Evolutionary conservation across 257 asterid species (phyloP).

Genomic region (Petunia secreta): DNA sequence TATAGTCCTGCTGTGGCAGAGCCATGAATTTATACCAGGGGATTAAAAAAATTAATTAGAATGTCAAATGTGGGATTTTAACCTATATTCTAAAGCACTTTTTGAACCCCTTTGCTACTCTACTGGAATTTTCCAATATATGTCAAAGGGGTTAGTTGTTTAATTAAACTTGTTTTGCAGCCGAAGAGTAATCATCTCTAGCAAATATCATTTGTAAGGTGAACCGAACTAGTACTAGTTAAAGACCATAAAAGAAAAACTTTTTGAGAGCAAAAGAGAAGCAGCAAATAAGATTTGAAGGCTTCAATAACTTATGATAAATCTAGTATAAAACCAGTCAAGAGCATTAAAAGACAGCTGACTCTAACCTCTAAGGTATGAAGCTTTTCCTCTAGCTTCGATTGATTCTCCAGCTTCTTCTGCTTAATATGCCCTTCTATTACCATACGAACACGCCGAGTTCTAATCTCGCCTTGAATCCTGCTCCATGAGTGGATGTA

Average conservation of each 20-base stretch:
- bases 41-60: too few species aligned
- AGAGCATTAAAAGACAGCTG: not conserved
- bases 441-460: conserved; percentile 78
- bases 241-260: not conserved
- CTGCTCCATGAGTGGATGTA: conserved; percentile 79
- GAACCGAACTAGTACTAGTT: not conserved
- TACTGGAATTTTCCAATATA: too few species aligned
- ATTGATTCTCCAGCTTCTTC: conserved; percentile 75
- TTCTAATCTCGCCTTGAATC: conserved; percentile 70
- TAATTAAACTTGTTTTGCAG: not conserved
- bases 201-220: not conserved
- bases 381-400: conserved; percentile 87
- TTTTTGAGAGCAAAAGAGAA: not conserved
- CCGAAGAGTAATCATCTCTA: not conserved
- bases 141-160: not conserved
- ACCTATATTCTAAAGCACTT: too few species aligned
- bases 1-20: not conserved
- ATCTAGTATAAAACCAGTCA: not conserved
- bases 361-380: conserved; percentile 75
- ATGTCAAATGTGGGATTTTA: too few species aligned
- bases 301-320: not conserved
- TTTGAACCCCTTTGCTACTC: too few species aligned
- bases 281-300: not conserved
- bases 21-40: too few species aligned
- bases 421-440: conserved; percentile 72